Evolutionary conservation across 1,284 basidiomycete species (phyloP), one percentile per base, ranked within the genome.

Genomic region (Ustilago tritici): DNA sequence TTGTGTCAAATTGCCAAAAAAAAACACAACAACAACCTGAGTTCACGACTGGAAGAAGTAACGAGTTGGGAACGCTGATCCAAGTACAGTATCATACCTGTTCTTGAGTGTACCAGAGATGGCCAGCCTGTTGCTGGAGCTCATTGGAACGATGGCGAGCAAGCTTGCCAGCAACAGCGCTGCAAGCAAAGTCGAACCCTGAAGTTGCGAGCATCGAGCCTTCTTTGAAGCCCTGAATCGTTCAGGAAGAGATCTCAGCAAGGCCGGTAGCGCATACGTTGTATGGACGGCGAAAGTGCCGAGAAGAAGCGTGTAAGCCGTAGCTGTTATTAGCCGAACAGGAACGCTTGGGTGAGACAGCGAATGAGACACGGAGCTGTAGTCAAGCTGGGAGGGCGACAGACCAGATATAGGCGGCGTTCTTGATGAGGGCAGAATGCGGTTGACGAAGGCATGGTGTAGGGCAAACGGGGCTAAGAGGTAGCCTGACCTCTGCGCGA

Each of bases 351-450:
- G 56, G 50, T 66, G 67, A 9, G 67, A 74, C n/a, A 70, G 67
- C 12, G 68, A 40, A 35, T 67, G 57, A 3, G 75, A 58, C 12
- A 85, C 83, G 61, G 80, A 82, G n/a, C 73, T 61, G 63, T 82
- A 76, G 35, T 84, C 84, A 3, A 84, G 70, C 52, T 82, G 78
- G 9, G 79, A 74, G 3, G 83, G 82, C 1, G 79, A 80, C 15
- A 84, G 65, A 10, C 56, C 53, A 11, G 47, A 36, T 54, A 81
- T 80, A 3, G 82, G 79, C 5, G 69, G 36, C 0, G 15, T 15
- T 10, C 41, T 7, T 2, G 53, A 60, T 2, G 80, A 64, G 1
- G 83, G 82, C 0, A 78, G 52, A 31, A 84, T 19, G 15, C 84
- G 79, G 53, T 84, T 83, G 57, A 76, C 52, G 15, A 61, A 60